Evolutionary conservation across 176 grass and related monocot genomes (phyloP), one percentile per base, ranked within the genome.

Genomic region (Oryza punctata): DNA sequence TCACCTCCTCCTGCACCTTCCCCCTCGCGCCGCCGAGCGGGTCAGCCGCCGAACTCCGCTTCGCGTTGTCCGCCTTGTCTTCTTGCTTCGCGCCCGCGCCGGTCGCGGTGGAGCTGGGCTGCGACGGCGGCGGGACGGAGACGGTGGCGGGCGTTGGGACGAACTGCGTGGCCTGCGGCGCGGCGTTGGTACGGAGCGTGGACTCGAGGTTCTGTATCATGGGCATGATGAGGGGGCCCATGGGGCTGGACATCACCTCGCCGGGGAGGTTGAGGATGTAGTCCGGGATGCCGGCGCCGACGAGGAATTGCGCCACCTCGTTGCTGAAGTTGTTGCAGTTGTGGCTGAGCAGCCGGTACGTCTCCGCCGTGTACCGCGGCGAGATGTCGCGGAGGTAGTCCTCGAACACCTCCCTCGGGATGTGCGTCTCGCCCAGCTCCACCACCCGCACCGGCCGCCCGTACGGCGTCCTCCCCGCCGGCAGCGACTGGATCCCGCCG

Each of bases 311-410:
- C 16, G 91, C 91, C 3, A 85, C 87, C 79, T 98, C 96, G 77
- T 98, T 91, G 87, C 89, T 95, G 76, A 95, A 95, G 86, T 91
- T 98, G 87, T 98, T 98, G 84, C 96, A 98, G 85, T 95, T 98
- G 92, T 98, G 89, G 46, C 54, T 85, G 49, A 98, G 87, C 23
- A 95, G 88, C 38, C 77, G 85, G 82, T 98, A 98, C 0, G 96
- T 95, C 78, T 90, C 93, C 12, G 89, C 86, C 10, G 95, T 89
- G 74, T 91, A 97, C 3, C 90, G 79, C 40, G 92, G 84, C 50
- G 85, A 76, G 78, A 97, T 94, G 69, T 93, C 95, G 63, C 81
- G 84, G 78, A 97, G 77, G 82, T 91, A 97, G 74, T 89, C 92
- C 78, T 94, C 90, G 67, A 97, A 97, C 3, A 94, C 82, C 64